Percentiles rank a stretch among this genome's conserved stretches.
phyloP scores from a whole-genome alignment of 768 basidiomycete species.

The Lactarius quietus region DNA sequence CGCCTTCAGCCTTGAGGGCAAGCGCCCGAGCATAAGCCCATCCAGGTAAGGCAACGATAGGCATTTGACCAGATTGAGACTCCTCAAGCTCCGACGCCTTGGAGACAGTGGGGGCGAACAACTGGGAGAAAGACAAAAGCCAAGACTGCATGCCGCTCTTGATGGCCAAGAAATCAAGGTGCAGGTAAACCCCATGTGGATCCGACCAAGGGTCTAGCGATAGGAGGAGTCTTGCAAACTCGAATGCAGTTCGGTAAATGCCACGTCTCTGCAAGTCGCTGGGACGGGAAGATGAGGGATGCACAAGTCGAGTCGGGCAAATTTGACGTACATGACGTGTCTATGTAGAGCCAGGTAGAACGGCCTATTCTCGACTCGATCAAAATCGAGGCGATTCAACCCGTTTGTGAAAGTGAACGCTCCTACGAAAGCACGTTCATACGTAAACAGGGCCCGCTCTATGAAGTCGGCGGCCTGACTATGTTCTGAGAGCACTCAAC shows the following conservation, averaged over 20 bases:
- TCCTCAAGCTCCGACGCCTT: conserved; percentile 32
- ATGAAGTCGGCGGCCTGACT: conserved; percentile 81
- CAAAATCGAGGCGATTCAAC: conserved; percentile 81
- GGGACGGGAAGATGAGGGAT: background rate
- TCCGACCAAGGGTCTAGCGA: conserved; percentile 84
- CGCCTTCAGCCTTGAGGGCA: conserved; percentile 46
- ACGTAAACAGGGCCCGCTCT: conserved; percentile 91
- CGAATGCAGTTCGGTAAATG: conserved; percentile 85
- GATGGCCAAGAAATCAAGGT: conserved; percentile 81
- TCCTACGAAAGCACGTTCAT: conserved; percentile 86
- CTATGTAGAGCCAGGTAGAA: conserved; percentile 88
- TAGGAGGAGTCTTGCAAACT: conserved; percentile 83
- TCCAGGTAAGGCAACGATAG: conserved; percentile 60
- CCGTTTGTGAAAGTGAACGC: conserved; percentile 83
- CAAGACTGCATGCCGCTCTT: conserved; percentile 79
- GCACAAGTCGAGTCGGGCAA: too few species aligned
- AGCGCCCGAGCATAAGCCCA: conserved; percentile 72
- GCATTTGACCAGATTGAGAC: conserved; percentile 32
- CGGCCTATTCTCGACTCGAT: conserved; percentile 85
- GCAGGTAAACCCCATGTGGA: conserved; percentile 80
- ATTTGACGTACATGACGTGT: conserved; percentile 61
- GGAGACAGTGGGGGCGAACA: conserved; percentile 36
- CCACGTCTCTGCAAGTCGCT: conserved; percentile 89
- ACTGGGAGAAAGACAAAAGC: conserved; percentile 66
- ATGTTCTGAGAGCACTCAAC: conserved; percentile 51